Conservation (phyloP, 345 rosid species). For the Eucalyptus cladocalyx region DNA sequence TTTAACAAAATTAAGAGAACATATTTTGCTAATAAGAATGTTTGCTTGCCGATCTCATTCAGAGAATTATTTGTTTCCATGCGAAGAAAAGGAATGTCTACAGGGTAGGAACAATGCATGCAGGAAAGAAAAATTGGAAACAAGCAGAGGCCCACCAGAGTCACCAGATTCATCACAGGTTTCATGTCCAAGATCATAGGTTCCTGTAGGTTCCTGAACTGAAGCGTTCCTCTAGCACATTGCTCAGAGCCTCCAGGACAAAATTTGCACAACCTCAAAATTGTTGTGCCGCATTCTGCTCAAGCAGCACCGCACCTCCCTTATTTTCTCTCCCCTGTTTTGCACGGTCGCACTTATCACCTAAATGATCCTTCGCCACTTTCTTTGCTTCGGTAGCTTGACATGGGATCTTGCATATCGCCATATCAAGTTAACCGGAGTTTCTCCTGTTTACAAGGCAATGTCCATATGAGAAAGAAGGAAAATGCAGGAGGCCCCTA, state of each 20-base stretch:
- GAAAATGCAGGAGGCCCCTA: not conserved
- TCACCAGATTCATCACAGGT: not conserved
- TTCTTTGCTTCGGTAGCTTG: not conserved
- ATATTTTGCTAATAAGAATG: not conserved
- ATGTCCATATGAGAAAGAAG: not conserved
- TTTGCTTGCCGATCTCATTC: not conserved
- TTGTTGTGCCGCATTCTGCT: not conserved
- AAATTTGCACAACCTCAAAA: not conserved
- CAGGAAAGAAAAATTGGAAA: not conserved
- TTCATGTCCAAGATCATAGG: not conserved
- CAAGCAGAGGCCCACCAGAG: not conserved
- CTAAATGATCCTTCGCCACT: not conserved
- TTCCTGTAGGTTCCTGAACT: too few relatives aligned
- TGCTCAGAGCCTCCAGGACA: not conserved
- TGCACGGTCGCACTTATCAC: not conserved
- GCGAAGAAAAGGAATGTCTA: not conserved
- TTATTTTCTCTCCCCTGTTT: not conserved
- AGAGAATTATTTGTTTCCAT: not conserved
- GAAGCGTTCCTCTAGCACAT: not conserved
- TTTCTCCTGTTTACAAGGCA: not conserved
- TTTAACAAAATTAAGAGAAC: not conserved
- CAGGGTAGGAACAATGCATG: not conserved
- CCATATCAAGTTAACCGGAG: not conserved
- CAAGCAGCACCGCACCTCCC: not conserved
- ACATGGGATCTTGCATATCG: not conserved